Base-by-base conservation (phyloP, 2,329 filamentous ascomycete species). In the Cercospora sesami region DNA sequence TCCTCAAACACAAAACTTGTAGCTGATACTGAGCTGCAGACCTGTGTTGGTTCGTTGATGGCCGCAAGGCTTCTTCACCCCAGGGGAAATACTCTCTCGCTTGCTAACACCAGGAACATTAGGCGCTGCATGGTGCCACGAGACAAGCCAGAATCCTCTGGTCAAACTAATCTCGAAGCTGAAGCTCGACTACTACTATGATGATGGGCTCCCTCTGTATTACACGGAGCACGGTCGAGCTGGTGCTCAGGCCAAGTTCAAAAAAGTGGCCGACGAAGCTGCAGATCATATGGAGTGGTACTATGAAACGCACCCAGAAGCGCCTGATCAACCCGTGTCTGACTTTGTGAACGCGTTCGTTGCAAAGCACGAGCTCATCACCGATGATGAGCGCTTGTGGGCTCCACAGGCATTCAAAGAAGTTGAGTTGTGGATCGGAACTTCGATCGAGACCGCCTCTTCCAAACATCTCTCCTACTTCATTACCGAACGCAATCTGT, bases 61-160 rank as follows among this genome's bases (percentile, higher is more conserved):
- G 71, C 71, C 66, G 69, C 39, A 72, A 67, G 67, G 69, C 72
- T 71, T 69, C 71, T 68, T 70, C 72, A 72, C 71, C 71, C 71
- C 72, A 71, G 71, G 72, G 71, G 64, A 69, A 45, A 14, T 60
- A 45, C 30, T 64, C 67, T 67, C 63, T 67, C 55, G 55, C 62
- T 64, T 69, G 69, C 71, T 73, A 60, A 72, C 65, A 63, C 61
- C 45, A 30, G 55, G 12, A 60, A 31, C 14, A 18, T 23, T 61
- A 82, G 80, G 80, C 60, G 80, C 80, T 64, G 80, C 80, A 65
- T 82, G 80, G 80, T 80, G 81, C 77, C 80, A 82, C 73, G 80
- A 82, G 76, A 82, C 80, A 31, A 80, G 78, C 55, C 80, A 82
- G 74, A 82, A 82, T 71, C 79, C 78, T 65, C 74, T 82, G 45